These are phyloP conservation scores for Asterella californica DNA, from an alignment of 225 moss, liverwort and hornwort genomes.

Conservation along the genomic window DNA sequence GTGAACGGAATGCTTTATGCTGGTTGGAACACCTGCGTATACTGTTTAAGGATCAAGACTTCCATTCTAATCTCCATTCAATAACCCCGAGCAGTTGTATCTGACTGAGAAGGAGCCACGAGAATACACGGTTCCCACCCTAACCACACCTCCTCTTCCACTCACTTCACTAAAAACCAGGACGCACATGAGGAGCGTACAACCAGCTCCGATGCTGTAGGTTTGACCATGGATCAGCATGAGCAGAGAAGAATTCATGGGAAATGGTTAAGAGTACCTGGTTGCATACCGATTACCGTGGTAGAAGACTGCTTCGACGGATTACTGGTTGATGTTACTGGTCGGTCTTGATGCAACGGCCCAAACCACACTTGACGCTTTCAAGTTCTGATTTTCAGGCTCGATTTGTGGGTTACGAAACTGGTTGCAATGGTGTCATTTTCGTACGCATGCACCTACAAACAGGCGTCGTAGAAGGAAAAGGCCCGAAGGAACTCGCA, in stretches of 20 bases:
- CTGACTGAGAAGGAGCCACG: background rate
- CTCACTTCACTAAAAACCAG: too few species aligned
- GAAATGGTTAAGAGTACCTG: too few species aligned
- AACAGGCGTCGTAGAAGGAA: conserved; percentile 30
- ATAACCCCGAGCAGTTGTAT: too few species aligned
- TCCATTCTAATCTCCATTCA: too few species aligned
- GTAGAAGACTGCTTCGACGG: background rate
- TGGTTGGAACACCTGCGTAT: too few species aligned
- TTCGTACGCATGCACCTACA: conserved; percentile 73
- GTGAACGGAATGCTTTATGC: too few species aligned
- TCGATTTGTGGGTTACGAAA: conserved; percentile 91
- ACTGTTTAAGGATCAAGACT: too few species aligned
- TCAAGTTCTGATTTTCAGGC: conserved; percentile 38
- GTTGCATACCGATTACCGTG: background rate
- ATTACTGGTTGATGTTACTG: background rate
- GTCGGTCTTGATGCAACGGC: background rate
- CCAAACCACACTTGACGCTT: background rate
- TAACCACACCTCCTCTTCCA: background rate
- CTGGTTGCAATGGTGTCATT: conserved; percentile 94
- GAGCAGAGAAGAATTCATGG: too few species aligned
- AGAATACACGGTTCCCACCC: background rate
- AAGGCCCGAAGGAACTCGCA: conserved; percentile 76
- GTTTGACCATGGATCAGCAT: too few species aligned
- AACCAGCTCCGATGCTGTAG: too few species aligned
- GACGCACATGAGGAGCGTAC: too few species aligned